Evolutionary conservation across 306 rosid species (phyloP).

Genomic region (Begonia peltatifolia): DNA sequence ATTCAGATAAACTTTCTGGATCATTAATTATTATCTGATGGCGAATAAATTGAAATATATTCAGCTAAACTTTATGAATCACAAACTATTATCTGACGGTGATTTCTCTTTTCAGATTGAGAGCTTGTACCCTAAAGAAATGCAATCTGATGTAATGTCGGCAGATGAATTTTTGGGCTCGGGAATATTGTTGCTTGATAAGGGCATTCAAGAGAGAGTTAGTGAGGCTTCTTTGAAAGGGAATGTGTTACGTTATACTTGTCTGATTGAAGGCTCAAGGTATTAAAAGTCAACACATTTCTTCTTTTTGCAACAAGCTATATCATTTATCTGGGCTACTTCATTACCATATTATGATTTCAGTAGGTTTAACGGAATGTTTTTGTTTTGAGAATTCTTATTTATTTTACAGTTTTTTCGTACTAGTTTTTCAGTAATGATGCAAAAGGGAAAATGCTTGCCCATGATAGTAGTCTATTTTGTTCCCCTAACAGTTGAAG

Average conservation of each 20-base stretch:
- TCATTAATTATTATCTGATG: no score
- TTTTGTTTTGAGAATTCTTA: no score
- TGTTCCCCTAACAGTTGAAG: no score
- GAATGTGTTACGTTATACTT: slow-evolving; percentile 78
- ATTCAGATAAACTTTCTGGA: no score
- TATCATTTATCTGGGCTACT: neutral
- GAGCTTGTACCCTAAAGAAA: slow-evolving; percentile 85
- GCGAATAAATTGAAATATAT: no score
- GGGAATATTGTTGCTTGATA: slow-evolving; percentile 50
- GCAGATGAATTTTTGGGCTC: slow-evolving; percentile 45
- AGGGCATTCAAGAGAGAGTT: slow-evolving; percentile 66
- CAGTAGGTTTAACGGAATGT: no score
- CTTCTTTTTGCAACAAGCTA: slow-evolving; percentile 3
- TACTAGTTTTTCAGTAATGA: no score
- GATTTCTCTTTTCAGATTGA: slow-evolving; percentile 40
- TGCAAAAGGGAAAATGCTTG: no score
- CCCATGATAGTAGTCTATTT: no score
- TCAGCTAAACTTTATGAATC: neutral
- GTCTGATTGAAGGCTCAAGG: slow-evolving; percentile 62
- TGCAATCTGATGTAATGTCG: slow-evolving; percentile 64
- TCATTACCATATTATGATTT: no score
- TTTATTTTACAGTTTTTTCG: no score
- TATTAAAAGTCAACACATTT: slow-evolving; percentile 11
- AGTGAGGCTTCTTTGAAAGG: slow-evolving; percentile 60
- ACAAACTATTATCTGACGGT: neutral